These are phyloP conservation scores for Leishmania mexicana DNA, from an alignment of 208 protist genomes.

Conservation along the genomic window DNA sequence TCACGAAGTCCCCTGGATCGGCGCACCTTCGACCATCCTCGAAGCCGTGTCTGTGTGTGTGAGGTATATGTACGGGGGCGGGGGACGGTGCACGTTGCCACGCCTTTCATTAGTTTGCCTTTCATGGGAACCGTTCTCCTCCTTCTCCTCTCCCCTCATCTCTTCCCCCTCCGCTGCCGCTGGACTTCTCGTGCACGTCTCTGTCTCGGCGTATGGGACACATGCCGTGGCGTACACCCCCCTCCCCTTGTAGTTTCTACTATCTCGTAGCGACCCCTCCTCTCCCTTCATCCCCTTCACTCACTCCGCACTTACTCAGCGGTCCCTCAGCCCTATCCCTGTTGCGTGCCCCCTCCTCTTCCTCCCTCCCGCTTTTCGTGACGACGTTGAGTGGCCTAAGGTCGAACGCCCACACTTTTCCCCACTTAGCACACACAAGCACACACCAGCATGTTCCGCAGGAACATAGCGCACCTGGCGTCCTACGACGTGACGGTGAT, in stretches of 20 bases:
- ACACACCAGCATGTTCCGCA: conserved; percentile 70
- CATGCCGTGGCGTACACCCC: not conserved
- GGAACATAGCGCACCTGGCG: conserved; percentile 43
- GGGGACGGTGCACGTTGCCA: not conserved
- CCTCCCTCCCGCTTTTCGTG: not conserved
- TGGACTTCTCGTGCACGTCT: not conserved
- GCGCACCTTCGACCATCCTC: not conserved
- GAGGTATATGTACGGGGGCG: not conserved
- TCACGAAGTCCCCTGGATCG: not conserved
- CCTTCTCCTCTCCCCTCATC: not conserved
- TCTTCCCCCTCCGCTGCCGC: not conserved
- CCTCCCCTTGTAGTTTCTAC: not conserved
- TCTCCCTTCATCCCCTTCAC: not conserved
- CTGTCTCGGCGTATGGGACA: not conserved
- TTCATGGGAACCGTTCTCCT: not conserved
- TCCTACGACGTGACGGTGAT: conserved; percentile 98
- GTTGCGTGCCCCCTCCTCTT: not conserved
- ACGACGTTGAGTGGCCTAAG: not conserved
- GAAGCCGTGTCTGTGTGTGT: not conserved
- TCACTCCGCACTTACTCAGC: not conserved
- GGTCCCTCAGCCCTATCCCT: not conserved
- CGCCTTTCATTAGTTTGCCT: not conserved
- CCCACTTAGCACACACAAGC: conserved; percentile 5
- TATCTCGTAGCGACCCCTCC: not conserved
- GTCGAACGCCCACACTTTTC: not conserved